Evolutionary conservation across 2,329 filamentous ascomycete species (phyloP).

Genomic region (Arthrobotrys pseudoclavata): DNA sequence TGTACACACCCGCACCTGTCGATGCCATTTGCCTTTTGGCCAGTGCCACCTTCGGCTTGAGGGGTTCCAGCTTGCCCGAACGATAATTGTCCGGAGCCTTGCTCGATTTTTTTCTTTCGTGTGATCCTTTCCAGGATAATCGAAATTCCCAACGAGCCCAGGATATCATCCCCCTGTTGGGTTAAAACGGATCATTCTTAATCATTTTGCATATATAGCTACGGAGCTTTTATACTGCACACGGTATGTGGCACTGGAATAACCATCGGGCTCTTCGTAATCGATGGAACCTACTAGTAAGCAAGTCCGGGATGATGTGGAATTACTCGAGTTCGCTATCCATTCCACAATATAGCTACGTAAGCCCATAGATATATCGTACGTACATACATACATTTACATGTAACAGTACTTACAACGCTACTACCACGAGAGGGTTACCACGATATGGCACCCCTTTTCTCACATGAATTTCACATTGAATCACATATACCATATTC

Average conservation of each 20-base stretch:
- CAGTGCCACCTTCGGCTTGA: constrained; percentile 10
- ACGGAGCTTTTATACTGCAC: constrained; percentile 15
- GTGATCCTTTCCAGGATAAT: constrained; percentile 18
- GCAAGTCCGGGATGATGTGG: neutral
- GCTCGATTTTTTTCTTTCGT: neutral
- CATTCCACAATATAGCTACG: neutral
- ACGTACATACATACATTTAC: neutral
- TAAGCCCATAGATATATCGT: neutral
- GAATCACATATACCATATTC: constrained; percentile 4
- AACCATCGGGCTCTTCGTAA: constrained; percentile 3
- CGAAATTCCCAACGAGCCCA: neutral
- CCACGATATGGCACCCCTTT: neutral
- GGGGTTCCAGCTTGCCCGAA: constrained; percentile 27
- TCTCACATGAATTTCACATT: neutral
- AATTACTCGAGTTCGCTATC: neutral
- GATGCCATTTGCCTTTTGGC: constrained; percentile 5
- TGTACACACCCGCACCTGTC: constrained; percentile 6
- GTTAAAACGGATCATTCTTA: constrained; percentile 16
- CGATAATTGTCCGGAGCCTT: constrained; percentile 24
- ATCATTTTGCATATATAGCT: neutral
- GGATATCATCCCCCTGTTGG: constrained; percentile 3
- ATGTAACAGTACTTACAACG: no score
- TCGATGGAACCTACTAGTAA: neutral
- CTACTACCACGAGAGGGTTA: no score
- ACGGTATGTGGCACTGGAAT: neutral